These are phyloP conservation scores for Lactarius tabidus DNA, from an alignment of 768 basidiomycete species.

Conservation along the genomic window DNA sequence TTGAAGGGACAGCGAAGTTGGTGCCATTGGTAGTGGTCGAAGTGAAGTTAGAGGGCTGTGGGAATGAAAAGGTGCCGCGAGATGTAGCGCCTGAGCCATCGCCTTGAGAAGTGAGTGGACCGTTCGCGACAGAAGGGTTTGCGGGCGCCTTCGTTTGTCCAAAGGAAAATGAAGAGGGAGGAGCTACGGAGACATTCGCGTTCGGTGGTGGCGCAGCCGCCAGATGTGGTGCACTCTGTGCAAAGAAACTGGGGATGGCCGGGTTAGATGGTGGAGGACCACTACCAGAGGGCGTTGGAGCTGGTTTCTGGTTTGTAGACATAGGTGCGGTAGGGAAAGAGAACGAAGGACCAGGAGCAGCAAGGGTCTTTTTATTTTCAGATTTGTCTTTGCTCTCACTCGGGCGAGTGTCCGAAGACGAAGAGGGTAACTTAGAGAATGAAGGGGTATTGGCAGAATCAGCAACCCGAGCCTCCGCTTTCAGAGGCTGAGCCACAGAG, in stretches of 20 bases:
- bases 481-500: slow-evolving; percentile 5
- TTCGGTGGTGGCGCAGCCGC: neutral
- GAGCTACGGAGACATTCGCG: neutral
- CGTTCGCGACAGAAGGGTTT: slow-evolving; percentile 22
- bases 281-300: slow-evolving; percentile 9
- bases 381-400: slow-evolving; percentile 11
- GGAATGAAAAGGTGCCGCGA: slow-evolving; percentile 8
- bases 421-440: slow-evolving; percentile 12
- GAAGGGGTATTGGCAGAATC: slow-evolving; percentile 1
- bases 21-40: neutral
- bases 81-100: neutral
- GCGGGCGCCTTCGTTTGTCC: slow-evolving; percentile 11
- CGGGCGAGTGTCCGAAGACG: neutral
- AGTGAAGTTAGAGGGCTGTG: slow-evolving; percentile 4
- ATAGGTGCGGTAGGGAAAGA: slow-evolving; percentile 17
- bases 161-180: slow-evolving; percentile 12
- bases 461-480: neutral
- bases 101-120: slow-evolving; percentile 4
- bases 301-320: neutral
- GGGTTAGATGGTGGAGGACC: slow-evolving; percentile 16
- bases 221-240: slow-evolving; percentile 16
- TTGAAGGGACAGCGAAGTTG: slow-evolving; percentile 12
- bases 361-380: slow-evolving; percentile 5
- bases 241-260: slow-evolving; percentile 32
- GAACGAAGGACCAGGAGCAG: slow-evolving; percentile 4